Evolutionary conservation across 2,329 filamentous ascomycete genomes (phyloP).

Genomic region (Trichoderma endophyticum): DNA sequence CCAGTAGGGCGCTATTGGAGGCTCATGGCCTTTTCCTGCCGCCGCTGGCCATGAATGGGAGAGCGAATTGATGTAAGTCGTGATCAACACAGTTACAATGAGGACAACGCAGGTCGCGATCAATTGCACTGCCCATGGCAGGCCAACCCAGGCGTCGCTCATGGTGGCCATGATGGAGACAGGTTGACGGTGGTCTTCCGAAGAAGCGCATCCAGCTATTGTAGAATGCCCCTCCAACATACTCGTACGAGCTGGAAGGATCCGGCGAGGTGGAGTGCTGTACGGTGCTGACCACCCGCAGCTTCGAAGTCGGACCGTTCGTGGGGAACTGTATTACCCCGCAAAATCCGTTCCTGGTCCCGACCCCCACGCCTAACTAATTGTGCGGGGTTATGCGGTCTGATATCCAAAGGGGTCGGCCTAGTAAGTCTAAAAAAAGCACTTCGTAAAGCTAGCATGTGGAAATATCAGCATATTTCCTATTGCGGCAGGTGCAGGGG

Average conservation of each 20-base stretch:
- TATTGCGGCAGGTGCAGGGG: background rate
- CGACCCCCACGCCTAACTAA: no score
- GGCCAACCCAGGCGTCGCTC: background rate
- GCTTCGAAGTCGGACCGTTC: no score
- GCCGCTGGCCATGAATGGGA: background rate
- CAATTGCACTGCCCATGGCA: background rate
- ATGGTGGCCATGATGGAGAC: background rate
- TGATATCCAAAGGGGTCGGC: background rate
- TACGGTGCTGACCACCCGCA: no score
- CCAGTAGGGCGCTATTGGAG: constrained; percentile 1
- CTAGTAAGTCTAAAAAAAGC: background rate
- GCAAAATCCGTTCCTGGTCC: no score
- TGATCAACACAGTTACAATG: background rate
- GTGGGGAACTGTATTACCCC: no score
- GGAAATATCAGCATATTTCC: background rate
- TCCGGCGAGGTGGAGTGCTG: no score
- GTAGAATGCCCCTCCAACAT: background rate
- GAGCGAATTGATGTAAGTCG: background rate
- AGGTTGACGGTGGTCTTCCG: background rate
- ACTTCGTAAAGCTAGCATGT: background rate
- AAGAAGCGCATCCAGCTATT: background rate
- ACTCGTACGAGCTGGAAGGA: no score
- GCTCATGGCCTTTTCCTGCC: constrained; percentile 1
- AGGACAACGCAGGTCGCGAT: background rate
- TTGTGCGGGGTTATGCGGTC: no score